Percentiles rank a stretch among this genome's conserved stretches.
Evolutionary conservation across 179 eudicot genomes (phyloP).

Genomic region (Monotropa hypopitys): DNA sequence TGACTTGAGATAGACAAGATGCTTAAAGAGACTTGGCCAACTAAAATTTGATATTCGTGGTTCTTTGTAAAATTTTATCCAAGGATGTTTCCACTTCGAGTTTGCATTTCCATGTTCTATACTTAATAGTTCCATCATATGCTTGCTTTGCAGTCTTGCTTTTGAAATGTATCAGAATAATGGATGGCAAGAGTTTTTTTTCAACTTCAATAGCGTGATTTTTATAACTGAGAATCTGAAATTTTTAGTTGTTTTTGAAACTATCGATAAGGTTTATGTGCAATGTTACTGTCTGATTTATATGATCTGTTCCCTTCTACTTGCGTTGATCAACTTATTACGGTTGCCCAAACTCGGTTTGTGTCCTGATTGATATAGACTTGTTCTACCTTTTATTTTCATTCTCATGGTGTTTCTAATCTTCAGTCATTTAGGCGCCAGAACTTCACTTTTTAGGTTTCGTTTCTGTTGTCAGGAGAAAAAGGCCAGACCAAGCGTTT

Average conservation of each 20-base stretch:
- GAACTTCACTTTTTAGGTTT: not conserved
- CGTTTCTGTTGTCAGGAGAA: not conserved
- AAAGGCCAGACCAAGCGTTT: not conserved
- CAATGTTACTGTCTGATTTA: not conserved
- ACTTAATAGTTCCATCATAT: not conserved
- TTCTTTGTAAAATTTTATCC: not conserved
- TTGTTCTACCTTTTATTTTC: not conserved
- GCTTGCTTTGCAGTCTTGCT: not conserved
- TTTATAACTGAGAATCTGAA: not conserved
- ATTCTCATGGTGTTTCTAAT: not conserved
- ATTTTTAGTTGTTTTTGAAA: not conserved
- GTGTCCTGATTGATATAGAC: not conserved
- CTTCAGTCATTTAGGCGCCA: not conserved
- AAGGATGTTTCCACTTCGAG: not conserved
- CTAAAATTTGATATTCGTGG: not conserved
- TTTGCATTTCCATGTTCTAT: conserved; percentile 1
- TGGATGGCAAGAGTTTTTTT: not conserved
- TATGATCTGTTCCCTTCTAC: not conserved
- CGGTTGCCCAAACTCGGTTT: not conserved
- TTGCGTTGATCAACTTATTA: not conserved
- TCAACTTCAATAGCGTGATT: not conserved
- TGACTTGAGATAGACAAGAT: conserved; percentile 5
- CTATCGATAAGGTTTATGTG: not conserved
- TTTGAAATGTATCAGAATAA: not conserved
- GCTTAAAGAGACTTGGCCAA: not conserved